Evolutionary conservation across 192 early-diverging fungal species (phyloP).

Genomic region (Coemansia javaensis): DNA sequence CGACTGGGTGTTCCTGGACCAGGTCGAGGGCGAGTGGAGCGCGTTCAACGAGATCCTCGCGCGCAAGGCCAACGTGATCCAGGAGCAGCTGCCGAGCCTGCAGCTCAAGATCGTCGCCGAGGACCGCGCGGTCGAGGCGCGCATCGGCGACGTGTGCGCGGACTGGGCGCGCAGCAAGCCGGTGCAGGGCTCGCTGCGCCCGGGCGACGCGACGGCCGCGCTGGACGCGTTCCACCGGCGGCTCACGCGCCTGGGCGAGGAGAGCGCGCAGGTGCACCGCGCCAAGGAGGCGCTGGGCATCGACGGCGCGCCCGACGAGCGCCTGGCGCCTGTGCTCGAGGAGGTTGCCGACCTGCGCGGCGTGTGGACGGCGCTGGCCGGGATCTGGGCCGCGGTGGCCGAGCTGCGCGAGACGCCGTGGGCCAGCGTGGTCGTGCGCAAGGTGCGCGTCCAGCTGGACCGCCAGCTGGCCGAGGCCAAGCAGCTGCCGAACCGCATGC

Average conservation of each 20-base stretch:
- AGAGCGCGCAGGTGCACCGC: constrained; percentile 77
- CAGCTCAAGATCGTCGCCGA: constrained; percentile 94
- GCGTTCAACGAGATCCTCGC: constrained; percentile 91
- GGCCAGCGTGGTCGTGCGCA: constrained; percentile 82
- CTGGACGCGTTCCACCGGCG: constrained; percentile 82
- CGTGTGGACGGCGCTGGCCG: constrained; percentile 83
- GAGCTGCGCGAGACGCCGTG: constrained; percentile 87
- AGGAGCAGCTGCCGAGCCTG: constrained; percentile 89
- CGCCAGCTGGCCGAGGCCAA: constrained; percentile 73
- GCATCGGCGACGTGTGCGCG: constrained; percentile 70
- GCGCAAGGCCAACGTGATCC: constrained; percentile 86
- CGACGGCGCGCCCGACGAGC: constrained; percentile 62
- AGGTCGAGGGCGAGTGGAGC: constrained; percentile 96
- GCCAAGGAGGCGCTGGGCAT: constrained; percentile 95
- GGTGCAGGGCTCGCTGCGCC: constrained; percentile 86
- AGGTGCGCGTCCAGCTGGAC: constrained; percentile 84
- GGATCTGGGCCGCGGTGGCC: constrained; percentile 76
- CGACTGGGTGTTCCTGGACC: constrained; percentile 94
- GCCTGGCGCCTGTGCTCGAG: constrained; percentile 80
- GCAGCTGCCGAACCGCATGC: constrained; percentile 93
- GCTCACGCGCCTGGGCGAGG: constrained; percentile 73
- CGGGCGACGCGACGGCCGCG: constrained; percentile 74
- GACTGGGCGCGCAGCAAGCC: constrained; percentile 98
- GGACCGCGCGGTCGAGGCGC: constrained; percentile 80
- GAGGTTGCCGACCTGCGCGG: constrained; percentile 87